These are phyloP conservation scores for Canavalia ensiformis DNA, from an alignment of 306 rosid genomes.

Conservation along the genomic window DNA sequence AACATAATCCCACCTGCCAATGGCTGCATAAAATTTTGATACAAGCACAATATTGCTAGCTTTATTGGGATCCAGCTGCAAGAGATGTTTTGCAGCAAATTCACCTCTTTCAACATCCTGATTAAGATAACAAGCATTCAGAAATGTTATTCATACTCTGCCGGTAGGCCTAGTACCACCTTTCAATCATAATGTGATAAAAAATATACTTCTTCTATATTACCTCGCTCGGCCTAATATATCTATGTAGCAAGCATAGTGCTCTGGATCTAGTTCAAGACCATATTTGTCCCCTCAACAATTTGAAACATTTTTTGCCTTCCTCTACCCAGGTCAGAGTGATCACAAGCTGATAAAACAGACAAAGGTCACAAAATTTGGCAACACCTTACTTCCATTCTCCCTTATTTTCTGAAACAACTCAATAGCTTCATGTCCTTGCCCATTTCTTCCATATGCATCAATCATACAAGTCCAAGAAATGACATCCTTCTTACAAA, in stretches of 20 bases:
- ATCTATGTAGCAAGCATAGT: slow-evolving; percentile 69
- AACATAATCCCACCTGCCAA: slow-evolving; percentile 70
- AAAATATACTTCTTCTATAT: slow-evolving; percentile 65
- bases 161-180: slow-evolving; percentile 53
- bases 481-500: slow-evolving; percentile 59
- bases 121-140: slow-evolving; percentile 65
- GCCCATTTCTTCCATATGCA: slow-evolving; percentile 67
- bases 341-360: slow-evolving; percentile 57
- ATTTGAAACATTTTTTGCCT: slow-evolving; percentile 59
- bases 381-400: slow-evolving; percentile 57
- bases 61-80: slow-evolving; percentile 65
- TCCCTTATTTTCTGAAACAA: slow-evolving; percentile 57
- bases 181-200: slow-evolving; percentile 48
- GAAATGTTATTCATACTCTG: slow-evolving; percentile 65
- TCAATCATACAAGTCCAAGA: slow-evolving; percentile 72
- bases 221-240: slow-evolving; percentile 67
- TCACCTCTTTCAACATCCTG: slow-evolving; percentile 63
- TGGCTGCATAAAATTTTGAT: slow-evolving; percentile 71
- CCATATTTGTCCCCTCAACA: slow-evolving; percentile 57
- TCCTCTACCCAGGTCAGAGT: slow-evolving; percentile 71
- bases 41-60: slow-evolving; percentile 59
- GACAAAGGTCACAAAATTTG: slow-evolving; percentile 66
- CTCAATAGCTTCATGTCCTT: slow-evolving; percentile 57
- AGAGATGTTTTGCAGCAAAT: slow-evolving; percentile 62
- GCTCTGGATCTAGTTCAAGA: slow-evolving; percentile 61